Percentiles rank a stretch among this genome's conserved stretches.
phyloP scores from a whole-genome alignment of 2,329 filamentous ascomycete genomes.

The Fusarium praegraminearum region DNA sequence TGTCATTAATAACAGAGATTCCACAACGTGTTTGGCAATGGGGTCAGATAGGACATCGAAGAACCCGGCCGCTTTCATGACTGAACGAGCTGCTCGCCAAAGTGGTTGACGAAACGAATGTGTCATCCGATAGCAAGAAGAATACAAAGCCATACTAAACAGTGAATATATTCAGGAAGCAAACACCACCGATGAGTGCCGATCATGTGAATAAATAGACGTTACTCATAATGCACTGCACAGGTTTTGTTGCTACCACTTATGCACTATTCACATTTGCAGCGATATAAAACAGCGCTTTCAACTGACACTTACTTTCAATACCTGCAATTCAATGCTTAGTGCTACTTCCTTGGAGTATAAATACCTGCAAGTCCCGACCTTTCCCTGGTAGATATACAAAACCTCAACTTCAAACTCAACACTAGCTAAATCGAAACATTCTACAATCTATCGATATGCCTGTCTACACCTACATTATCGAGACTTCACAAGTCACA shows the following conservation, averaged over 20 bases:
- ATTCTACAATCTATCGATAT: background rate
- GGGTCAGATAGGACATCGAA: too few species aligned
- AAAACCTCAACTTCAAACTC: background rate
- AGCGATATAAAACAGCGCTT: background rate
- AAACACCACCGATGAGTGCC: too few species aligned
- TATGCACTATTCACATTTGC: background rate
- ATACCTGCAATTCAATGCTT: rapidly evolving
- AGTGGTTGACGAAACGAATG: too few species aligned
- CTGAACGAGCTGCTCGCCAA: too few species aligned
- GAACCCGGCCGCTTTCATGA: too few species aligned
- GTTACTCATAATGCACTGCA: background rate
- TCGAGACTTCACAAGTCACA: background rate
- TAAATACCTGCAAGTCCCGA: background rate
- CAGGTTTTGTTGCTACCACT: background rate
- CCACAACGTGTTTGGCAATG: too few species aligned
- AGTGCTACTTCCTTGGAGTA: rapidly evolving
- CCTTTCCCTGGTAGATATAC: rapidly evolving
- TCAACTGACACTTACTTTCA: background rate
- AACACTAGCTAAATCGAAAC: too few species aligned
- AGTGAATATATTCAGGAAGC: too few species aligned
- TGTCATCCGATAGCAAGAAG: too few species aligned
- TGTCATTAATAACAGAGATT: too few species aligned
- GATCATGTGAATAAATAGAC: background rate
- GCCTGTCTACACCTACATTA: background rate
- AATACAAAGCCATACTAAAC: rapidly evolving